Evolutionary conservation across 805 yeast genomes (phyloP), one percentile per base, ranked within the genome.

Genomic region (Saccharomycopsis sp.): DNA sequence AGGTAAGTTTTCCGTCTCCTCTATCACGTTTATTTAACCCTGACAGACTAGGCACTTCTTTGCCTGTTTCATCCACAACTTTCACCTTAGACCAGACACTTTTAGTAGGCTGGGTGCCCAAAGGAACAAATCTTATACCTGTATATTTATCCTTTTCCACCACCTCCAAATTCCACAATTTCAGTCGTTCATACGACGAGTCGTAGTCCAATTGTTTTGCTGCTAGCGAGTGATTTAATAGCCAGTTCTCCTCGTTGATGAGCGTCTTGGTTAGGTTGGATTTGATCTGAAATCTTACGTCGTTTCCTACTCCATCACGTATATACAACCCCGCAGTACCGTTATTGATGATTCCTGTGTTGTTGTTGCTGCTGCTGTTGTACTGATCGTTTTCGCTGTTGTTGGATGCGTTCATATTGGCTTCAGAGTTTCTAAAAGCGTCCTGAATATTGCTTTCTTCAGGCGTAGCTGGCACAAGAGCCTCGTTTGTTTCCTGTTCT

Each of bases 141-240:
- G 97, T 87, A 69, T 91, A 92, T 1, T 87, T 81, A 68, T 92
- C 98, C 66, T 84, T 83, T 20, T 81, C 68, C 0, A 91, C 91
- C 14, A 50, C 15, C 53, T 83, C 77, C 20, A 73, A 70, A 52
- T 72, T 75, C 20, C 78, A 68, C 44, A 79, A 73, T 23, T 79
- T 78, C 20, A 73, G 74, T 61, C 91, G 75, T 59, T 87, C 82
- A 56, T 79, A 80, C 41, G 78, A 70, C 52, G 91, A 71, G 58
- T 78, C 78, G 37, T 81, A 73, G 69, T 94, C 94, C 67, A 80
- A 88, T 54, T 83, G 83, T 62, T 86, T 77, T 2, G 91, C 82
- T 34, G 92, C 86, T n/a, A 78, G 71, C 0, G 96, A 94, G 64
- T 89, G 91, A 65, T 89, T 91, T 64, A 79, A 82, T 72, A 91